Base-by-base conservation (phyloP, 2,329 filamentous ascomycete genomes). In the Tolypocladium sp. region DNA sequence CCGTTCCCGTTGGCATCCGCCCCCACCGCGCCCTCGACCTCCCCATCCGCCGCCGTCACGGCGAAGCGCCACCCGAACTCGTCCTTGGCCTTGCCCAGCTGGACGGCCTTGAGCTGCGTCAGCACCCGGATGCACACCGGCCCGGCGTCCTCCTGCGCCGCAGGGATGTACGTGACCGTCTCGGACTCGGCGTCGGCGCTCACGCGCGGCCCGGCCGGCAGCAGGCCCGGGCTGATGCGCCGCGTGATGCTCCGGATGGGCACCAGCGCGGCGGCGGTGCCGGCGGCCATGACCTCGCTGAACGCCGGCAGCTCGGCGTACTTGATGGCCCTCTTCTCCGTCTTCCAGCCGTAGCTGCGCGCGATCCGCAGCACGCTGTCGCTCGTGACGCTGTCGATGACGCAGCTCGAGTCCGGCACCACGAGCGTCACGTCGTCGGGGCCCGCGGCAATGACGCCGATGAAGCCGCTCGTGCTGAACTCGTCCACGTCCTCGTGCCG, bases 391-490 rank as follows among this genome's bases (percentile, higher is more conserved):
- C 82, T 94, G 69, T 91, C 86, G 70, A 97, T 97, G 46, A 95
- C 90, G 68, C 87, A 92, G 68, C 86, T 87, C 68, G 89, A 93
- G 73, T 95, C 89, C 0, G 93, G 92, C n/a, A 94, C 87, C 6
- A 94, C 86, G 3, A 97, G 77, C 9, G 89, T 93, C 13, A 89
- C 78, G 37, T 82, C 74, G 5, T 78, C 76, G 35, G 80, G 55
- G 27, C 27, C 52, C 78, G n/a, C 27, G 58, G 81, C 81, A 64
- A 82, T 79, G 7, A 90, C 88, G 4, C 92, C 94, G 63, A 97
- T 89, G 73, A 99, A 97, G 1, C 91, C 93, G 63, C 88, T 92
- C 0, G 94, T 97, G 65, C 89, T 94, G 71, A 97, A 99, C 80
- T 99, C 93, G 69, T 99, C 93, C 62, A 99, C 84, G 72, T 95